Evolutionary conservation across 2,329 filamentous ascomycete genomes (phyloP).

Genomic region (Fusarium nurragi): DNA sequence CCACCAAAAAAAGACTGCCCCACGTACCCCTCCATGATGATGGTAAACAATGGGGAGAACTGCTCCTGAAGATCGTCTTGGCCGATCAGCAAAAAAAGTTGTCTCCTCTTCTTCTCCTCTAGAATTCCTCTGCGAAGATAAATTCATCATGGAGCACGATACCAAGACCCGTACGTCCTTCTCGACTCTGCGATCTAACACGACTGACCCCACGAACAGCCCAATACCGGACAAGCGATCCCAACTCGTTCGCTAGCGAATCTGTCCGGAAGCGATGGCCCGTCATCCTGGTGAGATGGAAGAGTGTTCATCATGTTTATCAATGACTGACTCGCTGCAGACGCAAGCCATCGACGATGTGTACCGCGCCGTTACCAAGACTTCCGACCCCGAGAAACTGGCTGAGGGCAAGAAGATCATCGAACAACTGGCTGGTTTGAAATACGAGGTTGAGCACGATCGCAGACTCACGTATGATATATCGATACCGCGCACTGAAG

Average conservation of each 20-base stretch:
- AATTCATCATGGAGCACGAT: conserved; percentile 73
- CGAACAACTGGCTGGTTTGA: conserved; percentile 79
- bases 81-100: conserved; percentile 12
- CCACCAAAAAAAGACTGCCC: conserved; percentile 40
- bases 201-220: conserved; percentile 59
- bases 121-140: neutral
- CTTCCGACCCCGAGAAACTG: conserved; percentile 69
- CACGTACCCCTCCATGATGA: conserved; percentile 44
- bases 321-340: conserved; percentile 54
- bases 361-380: conserved; percentile 74
- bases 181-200: neutral
- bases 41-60: conserved; percentile 7
- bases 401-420: conserved; percentile 89
- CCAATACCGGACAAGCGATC: conserved; percentile 81
- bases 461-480: conserved; percentile 74
- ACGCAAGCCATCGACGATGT: conserved; percentile 94
- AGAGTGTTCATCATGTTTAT: neutral
- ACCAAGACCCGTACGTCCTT: conserved; percentile 72
- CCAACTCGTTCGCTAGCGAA: conserved; percentile 84
- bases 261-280: conserved; percentile 93
- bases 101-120: neutral
- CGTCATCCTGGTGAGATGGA: conserved; percentile 79
- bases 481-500: too few species aligned
- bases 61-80: conserved; percentile 14
- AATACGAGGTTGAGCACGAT: conserved; percentile 95